Base-by-base conservation (phyloP, 2,329 filamentous ascomycete species). In the Raffaelea deltoideospora region DNA sequence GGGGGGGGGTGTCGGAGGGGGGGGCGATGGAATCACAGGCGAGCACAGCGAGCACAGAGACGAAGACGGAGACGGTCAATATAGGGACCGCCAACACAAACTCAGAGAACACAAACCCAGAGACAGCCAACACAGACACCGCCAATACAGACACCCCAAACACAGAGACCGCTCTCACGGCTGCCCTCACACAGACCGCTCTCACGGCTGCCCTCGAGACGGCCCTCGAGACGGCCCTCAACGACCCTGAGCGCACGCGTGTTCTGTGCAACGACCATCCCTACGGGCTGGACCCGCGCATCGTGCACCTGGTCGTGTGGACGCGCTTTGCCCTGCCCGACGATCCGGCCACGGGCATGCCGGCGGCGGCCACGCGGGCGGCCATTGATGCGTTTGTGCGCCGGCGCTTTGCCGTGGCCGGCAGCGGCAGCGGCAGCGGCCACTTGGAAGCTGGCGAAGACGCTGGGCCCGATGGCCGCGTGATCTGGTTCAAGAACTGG, bases 241-340 rank as follows among this genome's bases (percentile, higher is more conserved):
- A 56, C 60, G 43, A 49, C 45, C 37, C 55, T 55, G 1, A 60
- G 10, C 79, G 90, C 50, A 59, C 78, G 48, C 85, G 76, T 54
- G 76, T 93, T 33, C 56, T 94, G 29, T 73, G 71, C 58, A 96
- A 96, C 52, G 87, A 96, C 64, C 95, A 86, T 83, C 88, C 88
- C 1, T 96, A 95, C 50, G 86, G 84, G 0, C 65, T 95, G 37
- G 84, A 90, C 48, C 52, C 63, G 33, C 66, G 70, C 35, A 87
- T 94, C 44, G 71, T 83, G 14, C 88, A 95, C 53, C 63, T 95
- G 3, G 83, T 94, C 5, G 75, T 94, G 11, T 96, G 88, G 88
- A 90, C 82, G 33, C 94, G 94, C 56, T 94, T 93, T 50, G 65
- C 70, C 33, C 63, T 95, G 19, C 67, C 75, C 37, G 80, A 86